A percentile compares a stretch with the other conserved stretches of the same genome.
Conservation (phyloP, 345 rosid species). For the Hypericum perforatum region DNA sequence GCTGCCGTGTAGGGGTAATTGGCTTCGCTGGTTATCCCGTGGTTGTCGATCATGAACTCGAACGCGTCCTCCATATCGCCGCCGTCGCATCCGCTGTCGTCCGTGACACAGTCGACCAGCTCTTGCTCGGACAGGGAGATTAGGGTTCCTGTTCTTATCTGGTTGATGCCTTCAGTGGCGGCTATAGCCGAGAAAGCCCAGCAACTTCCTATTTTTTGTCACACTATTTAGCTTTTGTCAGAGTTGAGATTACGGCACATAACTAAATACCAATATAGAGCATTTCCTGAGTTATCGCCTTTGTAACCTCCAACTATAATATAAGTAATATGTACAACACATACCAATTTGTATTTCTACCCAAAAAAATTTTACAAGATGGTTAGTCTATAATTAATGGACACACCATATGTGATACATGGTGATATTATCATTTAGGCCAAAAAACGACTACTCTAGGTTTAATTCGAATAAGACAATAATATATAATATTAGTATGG, state of each 20-base stretch:
- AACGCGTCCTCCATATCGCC: neutral
- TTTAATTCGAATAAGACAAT: too few species aligned
- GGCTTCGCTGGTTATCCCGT: neutral
- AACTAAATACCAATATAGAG: neutral
- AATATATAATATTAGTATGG: too few species aligned
- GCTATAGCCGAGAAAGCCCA: conserved; percentile 5
- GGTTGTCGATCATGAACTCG: neutral
- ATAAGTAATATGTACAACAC: too few species aligned
- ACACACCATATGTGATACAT: too few species aligned
- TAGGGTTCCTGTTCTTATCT: neutral
- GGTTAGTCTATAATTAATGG: too few species aligned
- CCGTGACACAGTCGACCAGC: neutral
- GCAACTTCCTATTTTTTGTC: neutral
- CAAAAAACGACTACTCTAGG: too few species aligned
- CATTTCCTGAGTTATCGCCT: neutral
- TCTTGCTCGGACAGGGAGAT: conserved; percentile 2
- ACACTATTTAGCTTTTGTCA: neutral
- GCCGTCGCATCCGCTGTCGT: neutral
- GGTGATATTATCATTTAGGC: too few species aligned
- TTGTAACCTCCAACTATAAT: too few species aligned
- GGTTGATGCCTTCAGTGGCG: neutral
- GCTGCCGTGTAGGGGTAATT: neutral
- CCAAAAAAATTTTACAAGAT: too few species aligned
- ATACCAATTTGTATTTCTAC: too few species aligned
- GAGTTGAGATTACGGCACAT: neutral